Conservation (phyloP, 495 filamentous ascomycete species). For the Aspergillus steynii region DNA sequence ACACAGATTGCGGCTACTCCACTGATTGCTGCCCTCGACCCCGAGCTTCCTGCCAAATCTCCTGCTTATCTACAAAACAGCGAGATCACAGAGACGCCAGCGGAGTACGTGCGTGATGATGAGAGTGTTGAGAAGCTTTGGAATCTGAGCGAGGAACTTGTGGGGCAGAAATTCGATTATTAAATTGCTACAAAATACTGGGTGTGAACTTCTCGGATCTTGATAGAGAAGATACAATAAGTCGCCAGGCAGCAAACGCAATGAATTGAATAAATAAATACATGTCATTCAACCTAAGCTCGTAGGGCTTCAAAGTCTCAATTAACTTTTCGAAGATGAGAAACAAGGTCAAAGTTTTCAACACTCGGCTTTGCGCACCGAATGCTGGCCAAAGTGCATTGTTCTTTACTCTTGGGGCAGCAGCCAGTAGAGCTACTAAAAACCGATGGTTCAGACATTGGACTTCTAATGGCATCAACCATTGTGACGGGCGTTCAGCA, state of each 20-base stretch:
- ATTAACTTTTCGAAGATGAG: too few relatives aligned
- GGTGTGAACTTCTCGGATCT: not conserved
- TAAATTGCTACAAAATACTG: not conserved
- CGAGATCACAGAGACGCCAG: not conserved
- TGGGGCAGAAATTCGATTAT: slow-evolving; percentile 6
- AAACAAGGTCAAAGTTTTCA: too few relatives aligned
- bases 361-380: too few relatives aligned
- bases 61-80: not conserved
- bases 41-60: not conserved
- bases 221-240: not conserved
- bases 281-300: too few relatives aligned
- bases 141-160: slow-evolving; percentile 7
- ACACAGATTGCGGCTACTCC: not conserved
- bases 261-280: not conserved
- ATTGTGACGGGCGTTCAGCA: too few relatives aligned
- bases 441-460: too few relatives aligned
- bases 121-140: slow-evolving; percentile 4
- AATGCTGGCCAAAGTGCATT: too few relatives aligned
- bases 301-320: too few relatives aligned
- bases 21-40: not conserved
- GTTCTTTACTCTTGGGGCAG: too few relatives aligned
- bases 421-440: too few relatives aligned
- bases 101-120: not conserved
- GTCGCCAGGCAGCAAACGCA: not conserved
- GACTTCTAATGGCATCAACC: too few relatives aligned